Base-by-base conservation (phyloP, 2,329 filamentous ascomycete species). In the Dothideomycetes sp. region DNA sequence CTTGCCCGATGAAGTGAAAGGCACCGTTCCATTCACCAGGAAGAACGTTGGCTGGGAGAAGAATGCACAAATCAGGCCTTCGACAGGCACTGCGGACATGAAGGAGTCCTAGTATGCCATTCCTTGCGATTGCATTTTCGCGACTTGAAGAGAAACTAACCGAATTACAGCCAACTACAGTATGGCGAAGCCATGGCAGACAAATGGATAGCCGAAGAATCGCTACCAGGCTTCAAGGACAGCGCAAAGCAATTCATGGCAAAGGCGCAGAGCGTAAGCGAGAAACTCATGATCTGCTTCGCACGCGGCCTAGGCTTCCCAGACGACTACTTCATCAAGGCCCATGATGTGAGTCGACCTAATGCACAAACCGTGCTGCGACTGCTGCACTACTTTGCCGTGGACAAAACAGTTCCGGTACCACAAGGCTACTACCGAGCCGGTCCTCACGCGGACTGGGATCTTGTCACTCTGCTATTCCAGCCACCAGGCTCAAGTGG, bases 381-480 rank as follows among this genome's bases (percentile, higher is more conserved):
- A 2, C 52, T 76, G 19, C 55, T 81, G 15, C 73, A 77, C 51
- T 80, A 80, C 52, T 60, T 57, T 19, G 58, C 52, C 32, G 54
- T 56, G 2, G 58, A 49, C 51, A 45, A 45, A 33, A 18, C 41
- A 16, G 33, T 46, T 4, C 54, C 59, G 4, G 51, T 59, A 12
- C 56, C 59, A 5, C 58, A 64, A n/a, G 63, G 63, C 1, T 76
- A 70, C 49, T 70, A 74, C 51, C 66, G 77, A 18, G 75, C 76
- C 0, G 77, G 77, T 14, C 72, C 75, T 9, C 77, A 81, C 51
- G 71, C 72, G 0, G 77, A 80, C 52, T 81, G 75, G 72, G 75
- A 70, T 43, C 69, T 79, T 42, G 47, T 80, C 16, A 80, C 77
- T 0, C 58, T 81, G 30, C 61, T 81, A 3, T 80, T 80, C 54